Evolutionary conservation across 306 rosid genomes (phyloP).

Genomic region (Prosopis cineraria): DNA sequence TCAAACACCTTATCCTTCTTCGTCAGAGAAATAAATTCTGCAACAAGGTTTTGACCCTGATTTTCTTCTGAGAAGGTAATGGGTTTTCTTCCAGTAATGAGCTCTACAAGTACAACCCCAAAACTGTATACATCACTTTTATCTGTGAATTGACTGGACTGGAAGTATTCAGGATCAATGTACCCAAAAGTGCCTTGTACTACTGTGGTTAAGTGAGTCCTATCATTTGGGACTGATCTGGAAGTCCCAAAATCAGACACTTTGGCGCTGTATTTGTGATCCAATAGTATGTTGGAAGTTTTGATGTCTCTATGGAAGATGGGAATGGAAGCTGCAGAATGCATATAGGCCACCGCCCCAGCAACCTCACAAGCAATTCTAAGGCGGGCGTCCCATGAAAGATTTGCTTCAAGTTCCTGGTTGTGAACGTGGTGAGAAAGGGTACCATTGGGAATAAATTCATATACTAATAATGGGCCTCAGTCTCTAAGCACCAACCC

Average conservation of each 20-base stretch:
- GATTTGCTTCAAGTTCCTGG: background rate
- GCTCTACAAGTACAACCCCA: background rate
- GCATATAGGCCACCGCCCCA: background rate
- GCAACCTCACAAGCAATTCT: background rate
- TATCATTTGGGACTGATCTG: background rate
- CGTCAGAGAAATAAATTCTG: background rate
- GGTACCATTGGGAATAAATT: background rate
- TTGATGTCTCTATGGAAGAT: background rate
- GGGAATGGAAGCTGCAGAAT: background rate
- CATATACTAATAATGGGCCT: background rate
- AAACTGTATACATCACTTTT: background rate
- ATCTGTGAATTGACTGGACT: background rate
- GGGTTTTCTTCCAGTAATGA: background rate
- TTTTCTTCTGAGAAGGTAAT: background rate
- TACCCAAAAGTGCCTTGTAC: background rate
- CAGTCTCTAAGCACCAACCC: background rate
- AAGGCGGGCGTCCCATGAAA: background rate
- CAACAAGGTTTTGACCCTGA: background rate
- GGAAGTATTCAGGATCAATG: conserved; percentile 1
- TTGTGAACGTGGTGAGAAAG: background rate
- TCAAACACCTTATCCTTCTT: background rate
- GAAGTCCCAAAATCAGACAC: background rate
- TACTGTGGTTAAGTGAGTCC: background rate
- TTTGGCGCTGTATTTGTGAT: background rate
- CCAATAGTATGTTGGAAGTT: background rate